These are phyloP conservation scores for Phialophora macrospora DNA, from an alignment of 2,329 filamentous ascomycete species.

Conservation along the genomic window DNA sequence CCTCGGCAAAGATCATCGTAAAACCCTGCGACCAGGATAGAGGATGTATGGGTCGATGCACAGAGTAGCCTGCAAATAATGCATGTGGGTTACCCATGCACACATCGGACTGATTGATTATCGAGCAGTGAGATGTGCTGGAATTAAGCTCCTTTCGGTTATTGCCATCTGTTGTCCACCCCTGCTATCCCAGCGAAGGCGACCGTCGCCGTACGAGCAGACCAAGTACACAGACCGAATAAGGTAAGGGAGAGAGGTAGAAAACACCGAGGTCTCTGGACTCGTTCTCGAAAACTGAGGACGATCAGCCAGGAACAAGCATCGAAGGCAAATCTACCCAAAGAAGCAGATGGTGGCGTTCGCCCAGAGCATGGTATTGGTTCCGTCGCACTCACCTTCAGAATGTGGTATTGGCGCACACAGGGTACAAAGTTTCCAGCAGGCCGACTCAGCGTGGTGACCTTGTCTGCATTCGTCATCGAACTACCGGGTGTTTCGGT, in stretches of 20 bases:
- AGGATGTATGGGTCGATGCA: not conserved
- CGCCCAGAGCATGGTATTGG: not conserved
- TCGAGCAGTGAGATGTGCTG: not conserved
- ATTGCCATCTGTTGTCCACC: constrained; percentile 1
- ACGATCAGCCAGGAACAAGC: not conserved
- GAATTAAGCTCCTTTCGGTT: not conserved
- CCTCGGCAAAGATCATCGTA: not conserved
- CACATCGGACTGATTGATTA: constrained; percentile 4
- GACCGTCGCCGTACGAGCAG: not conserved
- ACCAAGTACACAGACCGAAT: not conserved
- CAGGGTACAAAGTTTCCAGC: not conserved
- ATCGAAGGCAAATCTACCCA: no score
- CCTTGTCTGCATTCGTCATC: constrained; percentile 1
- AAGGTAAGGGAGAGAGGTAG: not conserved
- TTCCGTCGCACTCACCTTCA: not conserved
- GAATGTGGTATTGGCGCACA: no score
- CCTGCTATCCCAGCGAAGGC: not conserved
- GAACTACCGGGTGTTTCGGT: constrained; percentile 1
- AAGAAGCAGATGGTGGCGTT: not conserved
- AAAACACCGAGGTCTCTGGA: not conserved
- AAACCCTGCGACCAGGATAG: not conserved
- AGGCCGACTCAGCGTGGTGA: not conserved
- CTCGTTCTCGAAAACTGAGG: not conserved
- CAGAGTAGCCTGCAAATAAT: not conserved
- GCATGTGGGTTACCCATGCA: not conserved